A percentile compares a stretch with the other conserved stretches of the same genome.
Evolutionary conservation across 192 early-diverging fungal genomes (phyloP).

Genomic region (Blastocladiella britannica): DNA sequence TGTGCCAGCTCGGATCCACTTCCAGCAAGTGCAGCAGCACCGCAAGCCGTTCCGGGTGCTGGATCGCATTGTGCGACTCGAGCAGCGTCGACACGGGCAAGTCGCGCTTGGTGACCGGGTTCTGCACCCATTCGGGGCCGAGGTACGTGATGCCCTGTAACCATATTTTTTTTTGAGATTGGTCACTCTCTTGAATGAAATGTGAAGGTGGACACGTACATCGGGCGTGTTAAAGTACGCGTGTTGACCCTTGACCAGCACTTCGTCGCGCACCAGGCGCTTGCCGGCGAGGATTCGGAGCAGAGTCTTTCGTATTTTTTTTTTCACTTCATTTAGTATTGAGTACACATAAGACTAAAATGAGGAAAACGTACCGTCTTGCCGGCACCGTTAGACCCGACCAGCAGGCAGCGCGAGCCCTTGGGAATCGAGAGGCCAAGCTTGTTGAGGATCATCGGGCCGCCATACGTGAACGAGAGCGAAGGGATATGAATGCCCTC

Average conservation of each 20-base stretch:
- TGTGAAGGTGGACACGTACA: slow-evolving; percentile 13
- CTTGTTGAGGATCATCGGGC: not conserved
- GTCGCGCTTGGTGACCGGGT: slow-evolving; percentile 48
- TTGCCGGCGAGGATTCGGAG: slow-evolving; percentile 51
- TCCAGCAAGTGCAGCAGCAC: slow-evolving; percentile 47
- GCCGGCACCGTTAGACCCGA: slow-evolving; percentile 26
- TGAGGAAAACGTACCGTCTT: not conserved
- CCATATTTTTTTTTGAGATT: too few relatives aligned
- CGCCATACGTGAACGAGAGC: not conserved
- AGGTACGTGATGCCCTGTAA: too few relatives aligned
- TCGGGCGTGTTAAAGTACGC: slow-evolving; percentile 38
- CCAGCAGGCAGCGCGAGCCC: not conserved
- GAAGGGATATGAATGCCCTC: not conserved
- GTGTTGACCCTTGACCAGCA: slow-evolving; percentile 38
- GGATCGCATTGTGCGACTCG: slow-evolving; percentile 36
- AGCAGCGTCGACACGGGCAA: slow-evolving; percentile 40
- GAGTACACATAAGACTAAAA: too few relatives aligned
- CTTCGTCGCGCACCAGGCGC: slow-evolving; percentile 26
- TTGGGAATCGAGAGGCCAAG: not conserved
- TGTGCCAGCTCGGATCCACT: slow-evolving; percentile 35
- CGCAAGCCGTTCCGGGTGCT: slow-evolving; percentile 33
- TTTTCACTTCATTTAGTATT: not conserved
- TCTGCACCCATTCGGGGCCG: slow-evolving; percentile 60
- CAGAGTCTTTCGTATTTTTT: slow-evolving; percentile 37
- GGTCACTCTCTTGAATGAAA: too few relatives aligned